Base-by-base conservation (phyloP, 495 filamentous ascomycete species). In the Hyphodiscus hymeniophilus region DNA sequence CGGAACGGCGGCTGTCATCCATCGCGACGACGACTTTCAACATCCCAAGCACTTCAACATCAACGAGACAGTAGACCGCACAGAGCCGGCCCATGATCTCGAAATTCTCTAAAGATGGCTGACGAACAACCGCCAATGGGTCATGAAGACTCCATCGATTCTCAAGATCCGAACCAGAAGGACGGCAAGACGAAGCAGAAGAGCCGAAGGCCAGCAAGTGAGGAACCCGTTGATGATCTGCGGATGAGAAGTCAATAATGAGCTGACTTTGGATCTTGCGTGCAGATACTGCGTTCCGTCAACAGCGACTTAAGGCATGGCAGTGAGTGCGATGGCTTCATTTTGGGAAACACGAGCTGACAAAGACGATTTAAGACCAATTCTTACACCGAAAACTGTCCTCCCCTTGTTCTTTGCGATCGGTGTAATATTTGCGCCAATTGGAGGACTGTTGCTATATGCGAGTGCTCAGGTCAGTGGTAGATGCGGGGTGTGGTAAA, bases 291-390 rank as follows among this genome's bases (percentile, higher is more conserved):
- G 89, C 89, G 20, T 95, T 94, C 60, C 77, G 89, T 48, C 89
- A 94, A 61, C 89, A 95, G 58, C 78, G 89, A 59, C 60, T 95
- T 58, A 94, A 94, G 66, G 89, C 89, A 65, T 95, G 89, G 89
- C 89, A 95, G 82, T 89, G 68, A 70, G 82, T 69, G 22, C 10
- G 24, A 33, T 16, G 43, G 41, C 26, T 20, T 33, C 24, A 52
- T 40, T 49, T 13, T 21, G 15, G 17, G 12, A 10, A 16, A 31
- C 24, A 13, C 33, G 35, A 42, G 50, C 50, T 57, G 47, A 57
- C 50, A 48, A 34, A 41, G 22, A 7, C 26, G 17, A 24, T 18
- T 16, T 42, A 54, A 89, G 85, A 68, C 89, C 89, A 7, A 95
- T 95, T 62, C 74, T 95, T 32, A 95, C 89, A 3, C 89, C 89